Conservation (phyloP, 768 basidiomycete species). For the Lactarius sp. region DNA sequence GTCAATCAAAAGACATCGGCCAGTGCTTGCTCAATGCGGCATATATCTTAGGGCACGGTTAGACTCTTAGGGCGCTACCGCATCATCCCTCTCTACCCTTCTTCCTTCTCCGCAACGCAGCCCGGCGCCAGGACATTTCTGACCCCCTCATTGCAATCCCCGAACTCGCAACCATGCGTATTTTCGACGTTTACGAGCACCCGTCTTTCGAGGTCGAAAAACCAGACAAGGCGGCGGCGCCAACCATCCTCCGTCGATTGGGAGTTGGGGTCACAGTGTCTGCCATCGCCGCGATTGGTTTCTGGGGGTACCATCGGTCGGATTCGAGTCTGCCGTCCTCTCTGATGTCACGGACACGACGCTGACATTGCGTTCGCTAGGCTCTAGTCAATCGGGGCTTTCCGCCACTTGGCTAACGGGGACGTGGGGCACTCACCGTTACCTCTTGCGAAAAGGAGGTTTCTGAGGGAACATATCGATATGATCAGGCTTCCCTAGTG, state of each 20-base stretch:
- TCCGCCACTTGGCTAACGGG: background rate
- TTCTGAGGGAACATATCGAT: background rate
- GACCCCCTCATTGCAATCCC: background rate
- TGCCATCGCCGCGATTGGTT: slow-evolving; percentile 16
- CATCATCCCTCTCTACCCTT: background rate
- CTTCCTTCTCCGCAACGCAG: background rate
- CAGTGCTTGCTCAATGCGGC: background rate
- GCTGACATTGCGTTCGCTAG: slow-evolving; percentile 5
- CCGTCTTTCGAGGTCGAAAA: slow-evolving; percentile 22
- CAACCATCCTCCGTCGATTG: slow-evolving; percentile 16
- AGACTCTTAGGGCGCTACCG: background rate
- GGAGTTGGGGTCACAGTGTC: slow-evolving; percentile 21
- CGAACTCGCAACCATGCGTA: slow-evolving; percentile 17
- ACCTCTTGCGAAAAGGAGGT: background rate
- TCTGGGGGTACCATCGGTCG: slow-evolving; percentile 24
- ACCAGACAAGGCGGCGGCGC: slow-evolving; percentile 10
- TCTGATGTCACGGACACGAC: background rate
- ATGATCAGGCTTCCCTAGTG: background rate
- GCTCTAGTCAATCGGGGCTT: background rate
- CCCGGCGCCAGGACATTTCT: background rate
- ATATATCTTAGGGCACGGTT: background rate
- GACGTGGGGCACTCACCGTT: background rate
- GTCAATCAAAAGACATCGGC: background rate
- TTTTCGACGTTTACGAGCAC: slow-evolving; percentile 26
- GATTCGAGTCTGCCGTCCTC: slow-evolving; percentile 15